Base-by-base conservation (phyloP, 495 filamentous ascomycete genomes). In the Lophiotrema nucula region DNA sequence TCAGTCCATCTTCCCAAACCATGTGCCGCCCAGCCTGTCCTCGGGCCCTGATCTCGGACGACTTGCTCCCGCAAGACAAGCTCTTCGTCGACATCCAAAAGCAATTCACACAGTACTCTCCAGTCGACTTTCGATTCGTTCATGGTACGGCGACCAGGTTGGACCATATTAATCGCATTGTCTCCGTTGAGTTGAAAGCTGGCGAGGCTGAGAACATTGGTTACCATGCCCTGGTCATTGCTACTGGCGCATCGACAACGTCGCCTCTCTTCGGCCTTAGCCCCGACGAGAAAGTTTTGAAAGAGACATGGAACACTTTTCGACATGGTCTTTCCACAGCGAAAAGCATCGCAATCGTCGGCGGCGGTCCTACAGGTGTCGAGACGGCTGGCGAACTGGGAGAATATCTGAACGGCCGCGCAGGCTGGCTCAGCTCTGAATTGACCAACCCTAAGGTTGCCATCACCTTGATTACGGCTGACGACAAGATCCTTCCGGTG, bases 361-460 rank as follows among this genome's bases (percentile, higher is more conserved):
- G 89, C 26, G 88, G 78, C 0, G 88, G 88, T 0, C 72, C 82
- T 5, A 80, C 86, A 1, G 88, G 86, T 10, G 76, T 89, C 45
- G 79, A 82, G 50, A 75, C 71, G 0, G 79, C 79, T 10, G 79
- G 77, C 15, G 79, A 81, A 57, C 65, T 81, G 0, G 73, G 68
- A 23, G 56, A 68, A 35, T 56, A 58, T n/a, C 52, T 71, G 33
- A 67, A 67, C 38, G 62, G 65, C 19, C 24, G 26, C 1, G 53
- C 67, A 3, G 62, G 67, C 18, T 65, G 43, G 47, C 52, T 64
- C 25, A 64, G 21, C 35, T 42, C 48, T 4, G 41, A 58, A n/a
- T 60, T 52, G 0, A 45, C 44, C 1, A 41, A 69, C 13, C 73
- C 70, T 11, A 58, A 55, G 25, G 72, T 77, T 0, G 42, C 53